A percentile compares a stretch with the other conserved stretches of the same genome.
Evolutionary conservation across 108 stramenopile species (phyloP).

Genomic region (Ochromonas danica): DNA sequence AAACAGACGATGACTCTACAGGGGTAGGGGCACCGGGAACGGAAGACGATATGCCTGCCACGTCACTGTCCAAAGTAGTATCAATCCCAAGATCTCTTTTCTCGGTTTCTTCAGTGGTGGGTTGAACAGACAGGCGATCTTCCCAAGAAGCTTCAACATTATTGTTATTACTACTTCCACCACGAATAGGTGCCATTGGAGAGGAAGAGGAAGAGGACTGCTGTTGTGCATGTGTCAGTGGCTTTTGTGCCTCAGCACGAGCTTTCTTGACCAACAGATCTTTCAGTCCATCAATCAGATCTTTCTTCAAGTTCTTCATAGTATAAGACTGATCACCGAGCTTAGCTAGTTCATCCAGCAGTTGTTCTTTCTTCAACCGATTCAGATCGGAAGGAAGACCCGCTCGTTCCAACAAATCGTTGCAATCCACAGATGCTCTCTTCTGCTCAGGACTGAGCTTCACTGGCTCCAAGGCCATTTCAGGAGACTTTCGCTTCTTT

Average conservation of each 20-base stretch:
- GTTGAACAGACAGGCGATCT: neutral
- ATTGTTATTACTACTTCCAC: neutral
- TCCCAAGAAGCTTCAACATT: neutral
- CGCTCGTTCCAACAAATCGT: neutral
- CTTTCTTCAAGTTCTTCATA: constrained; percentile 30
- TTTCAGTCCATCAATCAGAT: constrained; percentile 18
- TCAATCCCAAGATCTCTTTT: neutral
- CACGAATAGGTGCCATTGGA: neutral
- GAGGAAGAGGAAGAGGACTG: too few species aligned
- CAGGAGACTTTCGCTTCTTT: constrained; percentile 29
- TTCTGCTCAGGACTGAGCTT: constrained; percentile 11
- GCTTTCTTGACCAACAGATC: too few species aligned
- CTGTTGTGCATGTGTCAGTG: neutral
- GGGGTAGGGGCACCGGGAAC: neutral
- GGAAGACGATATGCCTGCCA: too few species aligned
- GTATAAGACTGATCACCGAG: neutral
- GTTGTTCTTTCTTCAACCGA: constrained; percentile 30
- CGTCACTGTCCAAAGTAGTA: too few species aligned
- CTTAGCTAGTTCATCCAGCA: constrained; percentile 14
- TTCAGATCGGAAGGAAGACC: constrained; percentile 26
- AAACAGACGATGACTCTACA: neutral
- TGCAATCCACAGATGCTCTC: neutral
- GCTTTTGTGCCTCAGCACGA: neutral
- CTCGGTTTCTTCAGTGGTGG: neutral
- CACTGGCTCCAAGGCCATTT: neutral